Evolutionary conservation across 1,284 basidiomycete species (phyloP).

Genomic region (Ceratobasidium theobromae): DNA sequence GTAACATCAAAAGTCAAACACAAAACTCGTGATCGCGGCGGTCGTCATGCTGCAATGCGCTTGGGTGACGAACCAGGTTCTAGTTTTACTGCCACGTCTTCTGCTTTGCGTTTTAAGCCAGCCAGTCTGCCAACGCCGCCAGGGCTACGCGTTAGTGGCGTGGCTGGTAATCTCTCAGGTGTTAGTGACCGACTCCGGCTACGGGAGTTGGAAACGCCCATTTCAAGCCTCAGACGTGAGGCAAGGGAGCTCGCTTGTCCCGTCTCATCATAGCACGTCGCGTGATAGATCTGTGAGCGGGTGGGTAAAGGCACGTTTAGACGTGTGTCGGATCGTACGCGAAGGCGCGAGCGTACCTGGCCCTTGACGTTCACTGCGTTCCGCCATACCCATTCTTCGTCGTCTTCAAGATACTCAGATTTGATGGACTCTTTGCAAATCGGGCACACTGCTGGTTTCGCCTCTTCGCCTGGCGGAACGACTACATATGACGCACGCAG

Average conservation of each 20-base stretch:
- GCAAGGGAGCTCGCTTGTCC: constrained; percentile 46
- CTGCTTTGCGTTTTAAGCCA: constrained; percentile 43
- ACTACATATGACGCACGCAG: constrained; percentile 79
- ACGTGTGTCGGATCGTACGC: background rate
- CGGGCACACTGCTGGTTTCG: constrained; percentile 79
- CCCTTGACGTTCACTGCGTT: constrained; percentile 86
- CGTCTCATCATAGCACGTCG: constrained; percentile 87
- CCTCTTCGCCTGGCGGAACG: constrained; percentile 84
- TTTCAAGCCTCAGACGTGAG: constrained; percentile 62
- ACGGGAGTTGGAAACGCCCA: constrained; percentile 50
- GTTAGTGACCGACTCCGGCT: constrained; percentile 65
- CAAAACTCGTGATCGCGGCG: background rate
- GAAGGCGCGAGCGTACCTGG: constrained; percentile 54
- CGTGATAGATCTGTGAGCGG: constrained; percentile 73
- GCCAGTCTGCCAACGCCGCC: constrained; percentile 34
- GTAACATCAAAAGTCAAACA: background rate
- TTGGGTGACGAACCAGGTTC: constrained; percentile 17
- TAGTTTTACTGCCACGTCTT: constrained; percentile 35
- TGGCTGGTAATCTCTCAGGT: constrained; percentile 52
- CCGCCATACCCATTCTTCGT: constrained; percentile 98
- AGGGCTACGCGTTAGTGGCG: constrained; percentile 41
- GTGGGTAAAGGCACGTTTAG: constrained; percentile 16
- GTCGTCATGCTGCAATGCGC: constrained; percentile 9
- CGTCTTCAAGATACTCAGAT: constrained; percentile 92
- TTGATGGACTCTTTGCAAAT: constrained; percentile 96